A percentile compares a stretch with the other conserved stretches of the same genome.
Evolutionary conservation across 371 early-diverging fungal genomes (phyloP).

Genomic region (Actinomortierella wolfii): DNA sequence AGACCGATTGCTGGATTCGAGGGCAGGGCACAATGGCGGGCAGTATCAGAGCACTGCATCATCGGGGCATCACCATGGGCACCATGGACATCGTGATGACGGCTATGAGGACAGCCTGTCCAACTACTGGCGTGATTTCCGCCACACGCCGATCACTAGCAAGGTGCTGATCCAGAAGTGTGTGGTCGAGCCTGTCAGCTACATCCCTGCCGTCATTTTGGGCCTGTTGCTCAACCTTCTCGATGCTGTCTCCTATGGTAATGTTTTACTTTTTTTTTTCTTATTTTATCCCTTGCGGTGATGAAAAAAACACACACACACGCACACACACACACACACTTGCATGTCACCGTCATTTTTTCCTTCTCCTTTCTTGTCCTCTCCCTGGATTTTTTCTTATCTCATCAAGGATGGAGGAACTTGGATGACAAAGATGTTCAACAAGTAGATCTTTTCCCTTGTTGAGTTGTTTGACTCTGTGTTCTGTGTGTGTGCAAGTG

Average conservation of each 20-base stretch:
- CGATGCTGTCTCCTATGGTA: slow-evolving; percentile 91
- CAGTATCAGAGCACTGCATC: slow-evolving; percentile 6
- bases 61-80: not conserved
- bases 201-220: slow-evolving; percentile 88
- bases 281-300: not conserved
- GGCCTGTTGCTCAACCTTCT: slow-evolving; percentile 90
- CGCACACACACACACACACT: too few relatives aligned
- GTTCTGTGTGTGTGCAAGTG: too few relatives aligned
- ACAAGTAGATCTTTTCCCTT: too few relatives aligned
- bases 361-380: too few relatives aligned
- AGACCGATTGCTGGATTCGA: slow-evolving; percentile 21
- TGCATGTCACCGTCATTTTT: too few relatives aligned
- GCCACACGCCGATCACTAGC: slow-evolving; percentile 26
- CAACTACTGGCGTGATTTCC: slow-evolving; percentile 25
- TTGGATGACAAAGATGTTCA: too few relatives aligned
- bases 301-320: not conserved
- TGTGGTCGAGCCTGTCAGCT: slow-evolving; percentile 54
- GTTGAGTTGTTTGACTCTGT: too few relatives aligned
- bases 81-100: too few relatives aligned
- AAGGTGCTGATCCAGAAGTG: slow-evolving; percentile 33
- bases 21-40: not conserved
- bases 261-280: not conserved
- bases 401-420: too few relatives aligned
- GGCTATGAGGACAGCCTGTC: not conserved
- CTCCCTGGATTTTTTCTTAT: too few relatives aligned